phyloP scores from a whole-genome alignment of 441 rosid genomes.

The Breynia disticha region DNA sequence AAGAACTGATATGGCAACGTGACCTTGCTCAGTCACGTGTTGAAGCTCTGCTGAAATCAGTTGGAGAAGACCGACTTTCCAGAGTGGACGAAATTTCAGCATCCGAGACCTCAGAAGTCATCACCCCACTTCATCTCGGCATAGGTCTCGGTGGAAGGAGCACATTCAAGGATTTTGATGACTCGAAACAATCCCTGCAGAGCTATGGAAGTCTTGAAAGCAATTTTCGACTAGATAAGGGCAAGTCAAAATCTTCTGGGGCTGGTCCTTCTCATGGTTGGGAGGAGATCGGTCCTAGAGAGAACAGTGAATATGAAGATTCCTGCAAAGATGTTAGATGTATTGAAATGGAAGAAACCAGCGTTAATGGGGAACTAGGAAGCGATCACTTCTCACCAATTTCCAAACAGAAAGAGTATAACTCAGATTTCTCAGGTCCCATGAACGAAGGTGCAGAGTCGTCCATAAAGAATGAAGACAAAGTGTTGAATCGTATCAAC shows the following conservation, averaged over 20 bases:
- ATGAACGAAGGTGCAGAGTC: constrained; percentile 9
- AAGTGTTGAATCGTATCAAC: constrained; percentile 14
- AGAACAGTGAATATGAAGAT: constrained; percentile 29
- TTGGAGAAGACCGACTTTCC: constrained; percentile 33
- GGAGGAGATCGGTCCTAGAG: constrained; percentile 34
- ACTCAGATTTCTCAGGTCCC: constrained; percentile 11
- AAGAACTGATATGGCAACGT: constrained; percentile 53
- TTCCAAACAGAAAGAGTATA: constrained; percentile 17
- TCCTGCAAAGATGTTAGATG: constrained; percentile 50
- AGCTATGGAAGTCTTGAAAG: constrained; percentile 37
- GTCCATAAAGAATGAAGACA: constrained; percentile 16
- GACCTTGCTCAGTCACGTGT: constrained; percentile 63
- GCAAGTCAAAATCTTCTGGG: constrained; percentile 30
- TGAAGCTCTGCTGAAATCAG: constrained; percentile 42
- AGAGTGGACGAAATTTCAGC: constrained; percentile 33
- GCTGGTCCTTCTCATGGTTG: constrained; percentile 26
- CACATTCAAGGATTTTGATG: constrained; percentile 23
- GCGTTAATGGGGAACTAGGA: constrained; percentile 13
- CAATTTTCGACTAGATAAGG: constrained; percentile 41
- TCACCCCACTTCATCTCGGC: constrained; percentile 21
- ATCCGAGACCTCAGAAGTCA: constrained; percentile 26
- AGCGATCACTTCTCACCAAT: constrained; percentile 3
- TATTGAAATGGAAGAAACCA: constrained; percentile 31
- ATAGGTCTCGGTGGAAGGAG: constrained; percentile 24
- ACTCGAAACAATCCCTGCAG: constrained; percentile 21